Conservation (phyloP, 106 monocot species). For the Acanthochlamys bracteata region DNA sequence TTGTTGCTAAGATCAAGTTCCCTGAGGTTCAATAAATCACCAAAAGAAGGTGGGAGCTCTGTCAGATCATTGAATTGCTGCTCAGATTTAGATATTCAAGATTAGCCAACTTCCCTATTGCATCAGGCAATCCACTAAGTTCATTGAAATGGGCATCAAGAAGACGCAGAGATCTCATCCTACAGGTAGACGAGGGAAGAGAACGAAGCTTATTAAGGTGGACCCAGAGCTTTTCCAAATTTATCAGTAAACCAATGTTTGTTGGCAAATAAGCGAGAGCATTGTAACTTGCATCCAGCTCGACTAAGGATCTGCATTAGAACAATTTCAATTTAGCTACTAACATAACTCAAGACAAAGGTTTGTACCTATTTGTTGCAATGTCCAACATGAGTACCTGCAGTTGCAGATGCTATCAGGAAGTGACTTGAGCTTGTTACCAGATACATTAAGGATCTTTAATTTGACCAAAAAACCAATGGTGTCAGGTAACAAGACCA, state of each 20-base stretch:
- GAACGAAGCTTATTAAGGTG: slow-evolving; percentile 85
- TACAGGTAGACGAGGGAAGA: slow-evolving; percentile 72
- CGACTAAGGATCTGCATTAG: slow-evolving; percentile 63
- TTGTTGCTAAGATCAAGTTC: slow-evolving; percentile 94
- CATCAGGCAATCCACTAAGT: slow-evolving; percentile 55
- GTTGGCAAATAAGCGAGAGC: slow-evolving; percentile 73
- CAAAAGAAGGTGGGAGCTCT: slow-evolving; percentile 64
- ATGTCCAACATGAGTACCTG: slow-evolving; percentile 33
- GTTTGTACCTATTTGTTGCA: too few species aligned
- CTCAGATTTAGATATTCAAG: slow-evolving; percentile 70
- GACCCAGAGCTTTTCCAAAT: slow-evolving; percentile 59
- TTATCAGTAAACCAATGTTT: slow-evolving; percentile 62
- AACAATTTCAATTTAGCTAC: not conserved
- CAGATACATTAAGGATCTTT: slow-evolving; percentile 73
- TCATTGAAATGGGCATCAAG: slow-evolving; percentile 94
- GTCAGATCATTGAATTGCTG: slow-evolving; percentile 83
- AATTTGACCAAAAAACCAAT: slow-evolving; percentile 75
- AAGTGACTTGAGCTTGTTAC: slow-evolving; percentile 77
- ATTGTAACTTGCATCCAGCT: slow-evolving; percentile 85
- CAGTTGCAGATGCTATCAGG: slow-evolving; percentile 87
- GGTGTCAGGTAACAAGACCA: slow-evolving; percentile 74
- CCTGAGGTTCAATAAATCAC: slow-evolving; percentile 57
- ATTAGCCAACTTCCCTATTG: slow-evolving; percentile 63
- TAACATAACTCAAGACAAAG: not conserved
- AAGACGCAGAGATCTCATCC: slow-evolving; percentile 50